These are phyloP conservation scores for Saccharomycopsis synnaedendra DNA, from an alignment of 805 yeast species.

Conservation along the genomic window DNA sequence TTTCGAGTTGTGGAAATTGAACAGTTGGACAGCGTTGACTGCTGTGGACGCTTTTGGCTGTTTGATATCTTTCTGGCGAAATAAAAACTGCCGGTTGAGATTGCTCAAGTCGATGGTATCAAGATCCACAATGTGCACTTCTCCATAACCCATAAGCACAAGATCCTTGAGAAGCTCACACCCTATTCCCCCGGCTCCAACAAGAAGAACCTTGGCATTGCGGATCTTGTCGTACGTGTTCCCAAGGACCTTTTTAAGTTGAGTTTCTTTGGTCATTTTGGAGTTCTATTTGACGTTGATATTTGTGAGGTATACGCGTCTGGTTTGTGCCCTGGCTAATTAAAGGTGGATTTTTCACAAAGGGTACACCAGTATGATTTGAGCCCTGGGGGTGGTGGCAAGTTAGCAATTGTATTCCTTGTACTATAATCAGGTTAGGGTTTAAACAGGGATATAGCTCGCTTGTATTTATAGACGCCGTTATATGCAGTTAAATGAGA, in stretches of 20 bases:
- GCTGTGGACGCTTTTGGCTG: slow-evolving; percentile 82
- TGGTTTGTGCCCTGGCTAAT: no score
- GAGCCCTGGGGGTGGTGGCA: no score
- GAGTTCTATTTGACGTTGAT: no score
- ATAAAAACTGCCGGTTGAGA: slow-evolving; percentile 85
- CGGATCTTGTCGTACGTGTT: slow-evolving; percentile 15
- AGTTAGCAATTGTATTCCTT: no score
- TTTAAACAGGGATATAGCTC: no score
- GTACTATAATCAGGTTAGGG: no score
- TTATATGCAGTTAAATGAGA: no score
- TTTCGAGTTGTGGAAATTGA: slow-evolving; percentile 50
- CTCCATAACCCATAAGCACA: slow-evolving; percentile 70
- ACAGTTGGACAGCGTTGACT: slow-evolving; percentile 63
- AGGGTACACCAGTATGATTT: no score
- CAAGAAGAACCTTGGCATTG: slow-evolving; percentile 54
- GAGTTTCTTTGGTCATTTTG: slow-evolving; percentile 6
- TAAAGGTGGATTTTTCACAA: no score
- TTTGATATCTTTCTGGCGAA: slow-evolving; percentile 82
- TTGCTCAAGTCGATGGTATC: slow-evolving; percentile 93
- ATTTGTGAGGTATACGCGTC: no score
- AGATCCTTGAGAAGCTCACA: slow-evolving; percentile 81
- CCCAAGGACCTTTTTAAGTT: slow-evolving; percentile 5
- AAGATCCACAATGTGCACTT: slow-evolving; percentile 83
- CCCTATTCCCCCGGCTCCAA: slow-evolving; percentile 97
- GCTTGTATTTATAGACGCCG: no score